These are phyloP conservation scores for Phaeosphaeriaceae sp. DNA, from an alignment of 2,329 filamentous ascomycete genomes.

Conservation along the genomic window DNA sequence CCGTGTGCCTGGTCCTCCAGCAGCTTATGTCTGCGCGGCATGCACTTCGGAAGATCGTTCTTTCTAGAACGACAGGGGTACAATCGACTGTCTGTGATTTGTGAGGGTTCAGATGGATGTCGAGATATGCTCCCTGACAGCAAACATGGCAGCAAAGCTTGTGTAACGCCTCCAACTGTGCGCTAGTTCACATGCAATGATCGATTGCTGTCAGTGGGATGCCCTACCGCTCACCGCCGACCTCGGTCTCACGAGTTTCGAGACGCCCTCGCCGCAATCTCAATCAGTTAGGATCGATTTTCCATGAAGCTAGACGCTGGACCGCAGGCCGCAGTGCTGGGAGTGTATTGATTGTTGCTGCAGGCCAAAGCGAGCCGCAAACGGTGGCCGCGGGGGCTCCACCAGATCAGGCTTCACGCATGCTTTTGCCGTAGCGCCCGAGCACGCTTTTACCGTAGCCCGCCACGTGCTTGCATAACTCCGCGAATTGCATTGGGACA, in stretches of 20 bases:
- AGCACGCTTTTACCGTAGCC: neutral
- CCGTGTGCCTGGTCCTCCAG: constrained; percentile 2
- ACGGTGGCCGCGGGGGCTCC: neutral
- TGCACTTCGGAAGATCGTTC: constrained; percentile 1
- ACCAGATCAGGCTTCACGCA: neutral
- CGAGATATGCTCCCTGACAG: constrained; percentile 6
- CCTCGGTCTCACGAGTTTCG: neutral
- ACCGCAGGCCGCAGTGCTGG: constrained; percentile 8
- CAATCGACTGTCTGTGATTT: neutral
- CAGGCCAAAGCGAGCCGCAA: constrained; percentile 3
- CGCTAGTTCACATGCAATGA: neutral
- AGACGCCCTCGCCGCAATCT: neutral
- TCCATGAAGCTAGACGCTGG: neutral
- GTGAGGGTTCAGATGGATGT: neutral
- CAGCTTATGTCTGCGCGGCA: neutral
- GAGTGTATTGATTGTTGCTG: constrained; percentile 8
- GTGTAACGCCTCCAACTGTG: constrained; percentile 3
- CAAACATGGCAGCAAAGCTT: constrained; percentile 10
- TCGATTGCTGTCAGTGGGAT: neutral
- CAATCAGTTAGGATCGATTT: neutral
- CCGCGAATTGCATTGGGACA: neutral
- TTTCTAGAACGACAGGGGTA: neutral
- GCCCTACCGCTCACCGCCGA: neutral
- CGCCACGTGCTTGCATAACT: constrained; percentile 8
- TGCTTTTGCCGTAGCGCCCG: neutral